These are phyloP conservation scores for Spiromastix sp. DNA, from an alignment of 2,329 filamentous ascomycete species.

Conservation along the genomic window DNA sequence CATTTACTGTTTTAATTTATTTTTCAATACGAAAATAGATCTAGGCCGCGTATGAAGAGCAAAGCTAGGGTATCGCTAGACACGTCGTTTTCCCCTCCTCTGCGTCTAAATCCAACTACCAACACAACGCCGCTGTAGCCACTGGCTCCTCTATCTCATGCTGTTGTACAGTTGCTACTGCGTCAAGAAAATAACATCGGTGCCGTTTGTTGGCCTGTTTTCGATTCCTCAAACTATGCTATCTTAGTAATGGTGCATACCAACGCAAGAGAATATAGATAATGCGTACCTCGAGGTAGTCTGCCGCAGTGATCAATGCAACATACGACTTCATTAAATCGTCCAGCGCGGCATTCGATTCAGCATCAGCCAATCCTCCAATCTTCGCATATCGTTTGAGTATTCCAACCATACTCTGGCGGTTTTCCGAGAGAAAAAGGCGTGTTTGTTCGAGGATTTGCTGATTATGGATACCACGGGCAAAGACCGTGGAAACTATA, in stretches of 20 bases:
- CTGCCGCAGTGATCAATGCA: constrained; percentile 69
- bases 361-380: constrained; percentile 39
- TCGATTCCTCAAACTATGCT: constrained; percentile 31
- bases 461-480: constrained; percentile 70
- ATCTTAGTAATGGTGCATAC: constrained; percentile 6
- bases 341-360: constrained; percentile 52
- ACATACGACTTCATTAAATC: constrained; percentile 80
- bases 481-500: constrained; percentile 70
- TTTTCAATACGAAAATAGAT: no score
- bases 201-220: background rate
- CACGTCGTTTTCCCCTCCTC: constrained; percentile 1
- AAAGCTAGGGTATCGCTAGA: background rate
- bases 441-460: constrained; percentile 62
- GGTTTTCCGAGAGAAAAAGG: constrained; percentile 70
- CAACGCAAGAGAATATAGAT: background rate
- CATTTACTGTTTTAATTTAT: no score
- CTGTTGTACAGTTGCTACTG: no score
- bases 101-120: constrained; percentile 1
- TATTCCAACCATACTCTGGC: constrained; percentile 73
- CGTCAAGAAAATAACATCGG: constrained; percentile 3
- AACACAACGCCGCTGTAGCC: background rate
- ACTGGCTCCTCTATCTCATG: no score
- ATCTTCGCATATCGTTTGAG: constrained; percentile 84
- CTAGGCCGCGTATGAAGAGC: no score
- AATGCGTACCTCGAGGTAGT: constrained; percentile 71